Evolutionary conservation across 768 basidiomycete species (phyloP), one percentile per base, ranked within the genome.

Genomic region (Tubosaeta brunneosetosa): DNA sequence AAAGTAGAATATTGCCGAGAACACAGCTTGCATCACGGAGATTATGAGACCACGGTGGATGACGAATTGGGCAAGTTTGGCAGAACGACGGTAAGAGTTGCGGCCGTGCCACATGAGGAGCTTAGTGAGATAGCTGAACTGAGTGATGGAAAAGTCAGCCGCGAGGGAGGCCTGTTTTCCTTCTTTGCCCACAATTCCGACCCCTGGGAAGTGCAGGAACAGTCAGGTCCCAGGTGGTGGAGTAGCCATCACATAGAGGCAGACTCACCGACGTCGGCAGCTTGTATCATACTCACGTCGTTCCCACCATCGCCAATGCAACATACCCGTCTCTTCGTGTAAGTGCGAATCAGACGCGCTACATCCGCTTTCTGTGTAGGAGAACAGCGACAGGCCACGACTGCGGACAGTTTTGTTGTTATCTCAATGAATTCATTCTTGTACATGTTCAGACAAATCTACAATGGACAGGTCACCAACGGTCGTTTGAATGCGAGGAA

Each of bases 241-340:
- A 34, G 5, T 13, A 40, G 3, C 13, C 36, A 13, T 33, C 4
- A 14, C 44, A 19, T 3, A 29, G 17, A 16, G 9, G 16, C 38
- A 14, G 29, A 83, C 92, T 66, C 44, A 93, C 94, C 95, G 53
- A 99, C 94, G 63, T 98, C 93, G 3, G 97, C 97, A 1, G 97
- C 97, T 65, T 98, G 97, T 55, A 99, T 99, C 97, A 99, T 99
- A 68, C 91, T 93, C 56, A 99, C 97, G 66, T 99, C 97, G 68
- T 99, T 99, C 4, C 97, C 97, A 32, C 97, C 97, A 72, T 99
- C 97, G 2, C 97, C 97, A 53, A 98, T 98, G 66, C 97, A 98
- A 68, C 95, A 98, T 0, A 99, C 95, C 0, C 95, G 84, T 69
- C 97, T 98, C 72, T 84, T 88, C 3, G 95, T 97, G 65, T 86